phyloP scores from a whole-genome alignment of 805 yeast genomes.

The Suhomyces kilbournensis region DNA sequence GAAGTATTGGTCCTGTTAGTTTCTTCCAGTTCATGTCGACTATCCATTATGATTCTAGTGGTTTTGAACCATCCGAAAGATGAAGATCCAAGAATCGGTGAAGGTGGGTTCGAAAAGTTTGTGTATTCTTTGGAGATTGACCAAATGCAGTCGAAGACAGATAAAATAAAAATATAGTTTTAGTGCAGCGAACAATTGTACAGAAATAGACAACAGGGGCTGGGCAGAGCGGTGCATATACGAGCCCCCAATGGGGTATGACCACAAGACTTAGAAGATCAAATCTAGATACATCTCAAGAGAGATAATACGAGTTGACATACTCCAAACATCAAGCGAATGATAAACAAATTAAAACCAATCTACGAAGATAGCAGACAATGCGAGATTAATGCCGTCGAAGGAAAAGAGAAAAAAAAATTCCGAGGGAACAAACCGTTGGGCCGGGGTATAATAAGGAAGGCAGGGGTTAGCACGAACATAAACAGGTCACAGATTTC shows the following conservation, averaged over 20 bases:
- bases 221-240: background rate
- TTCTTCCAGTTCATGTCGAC: background rate
- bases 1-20: background rate
- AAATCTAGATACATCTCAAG: background rate
- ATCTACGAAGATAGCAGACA: background rate
- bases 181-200: background rate
- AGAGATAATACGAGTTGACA: background rate
- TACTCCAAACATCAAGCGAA: background rate
- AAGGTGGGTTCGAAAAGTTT: background rate
- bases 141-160: background rate
- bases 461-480: background rate
- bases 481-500: too few relatives aligned
- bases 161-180: background rate
- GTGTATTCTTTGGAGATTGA: background rate
- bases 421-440: background rate
- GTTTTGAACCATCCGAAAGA: background rate
- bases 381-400: background rate
- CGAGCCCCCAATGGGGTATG: background rate
- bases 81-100: background rate
- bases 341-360: background rate
- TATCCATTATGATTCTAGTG: background rate
- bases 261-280: background rate
- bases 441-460: background rate
- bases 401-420: background rate
- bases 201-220: background rate